Evolutionary conservation across 345 rosid genomes (phyloP), one percentile per base, ranked within the genome.

Genomic region (Brassica incana): DNA sequence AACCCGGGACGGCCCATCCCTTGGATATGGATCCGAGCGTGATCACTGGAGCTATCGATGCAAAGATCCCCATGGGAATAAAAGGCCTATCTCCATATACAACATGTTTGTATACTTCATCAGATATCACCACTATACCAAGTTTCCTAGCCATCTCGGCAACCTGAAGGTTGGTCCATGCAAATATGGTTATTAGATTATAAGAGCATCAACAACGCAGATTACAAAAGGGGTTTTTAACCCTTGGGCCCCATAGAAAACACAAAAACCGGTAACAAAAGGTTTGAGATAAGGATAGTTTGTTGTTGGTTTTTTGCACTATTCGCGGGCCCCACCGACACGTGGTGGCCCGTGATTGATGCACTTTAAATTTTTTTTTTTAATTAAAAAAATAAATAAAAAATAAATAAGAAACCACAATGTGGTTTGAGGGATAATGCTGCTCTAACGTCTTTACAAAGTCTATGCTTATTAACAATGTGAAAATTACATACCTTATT

Each of bases 1-100:
- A 90, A 5, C 91, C 88, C 1, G 88, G 96, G 11, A 83, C 86
- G 1, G 71, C 63, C 88, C 86, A 89, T 63, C 85, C 84, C 81
- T 91, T 91, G 2, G 89, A 85, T 69, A 89, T 66, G 5, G 96
- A 88, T 12, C 93, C 93, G 1, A 88, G 76, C 0, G 91, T 85
- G 32, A 88, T 9, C 2, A 88, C 86, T 0, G 90, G 91, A 16
- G 78, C 86, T 58, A 84, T 82, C 0, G 87, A 86, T 59, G 83
- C 88, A 11, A 89, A 91, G 11, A 12, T 71, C 16, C 36, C 16
- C 66, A 62, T 62, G 36, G 66, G 43, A n/a, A 64, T 2, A n/a
- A 64, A 64, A 7, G 67, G 67, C 12, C 2, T 64, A 5, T 64
- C 67, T 64, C 67, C 67, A 64, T 32, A 64, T 64, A 64, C 67